A percentile compares a stretch with the other conserved stretches of the same genome.
These are phyloP conservation scores for Inga leiocalycina DNA, from an alignment of 306 rosid genomes.

Conservation along the genomic window DNA sequence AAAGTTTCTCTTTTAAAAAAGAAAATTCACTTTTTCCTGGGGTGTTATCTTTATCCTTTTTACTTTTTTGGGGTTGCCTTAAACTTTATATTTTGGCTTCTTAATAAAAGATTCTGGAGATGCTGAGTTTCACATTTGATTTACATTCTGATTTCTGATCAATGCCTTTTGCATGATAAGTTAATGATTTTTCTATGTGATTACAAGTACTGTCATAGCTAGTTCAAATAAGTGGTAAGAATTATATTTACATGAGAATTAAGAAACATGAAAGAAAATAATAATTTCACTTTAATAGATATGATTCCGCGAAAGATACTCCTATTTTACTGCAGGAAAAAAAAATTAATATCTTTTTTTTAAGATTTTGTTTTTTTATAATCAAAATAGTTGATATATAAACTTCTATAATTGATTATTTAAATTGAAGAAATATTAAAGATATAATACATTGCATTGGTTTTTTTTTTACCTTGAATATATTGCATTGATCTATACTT, in stretches of 20 bases:
- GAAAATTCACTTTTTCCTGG: neutral
- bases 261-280: too few relatives aligned
- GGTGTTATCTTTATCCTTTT: slow-evolving; percentile 25
- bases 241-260: too few relatives aligned
- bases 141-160: neutral
- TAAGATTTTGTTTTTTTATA: too few relatives aligned
- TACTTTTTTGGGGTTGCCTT: neutral
- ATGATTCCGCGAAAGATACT: too few relatives aligned
- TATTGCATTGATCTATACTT: neutral
- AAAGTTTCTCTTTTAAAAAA: neutral
- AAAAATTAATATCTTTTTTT: too few relatives aligned
- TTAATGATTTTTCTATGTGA: too few relatives aligned
- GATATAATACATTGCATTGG: neutral
- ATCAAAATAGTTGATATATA: neutral
- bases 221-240: too few relatives aligned
- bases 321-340: too few relatives aligned
- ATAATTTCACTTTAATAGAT: too few relatives aligned
- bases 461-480: neutral
- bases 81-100: neutral
- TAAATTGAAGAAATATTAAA: neutral
- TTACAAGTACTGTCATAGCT: too few relatives aligned
- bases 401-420: neutral
- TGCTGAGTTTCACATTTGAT: neutral
- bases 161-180: neutral
- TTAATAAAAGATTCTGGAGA: neutral